These are phyloP conservation scores for Yamagishiella unicocca DNA, from an alignment of 139 green algal genomes.

Conservation along the genomic window DNA sequence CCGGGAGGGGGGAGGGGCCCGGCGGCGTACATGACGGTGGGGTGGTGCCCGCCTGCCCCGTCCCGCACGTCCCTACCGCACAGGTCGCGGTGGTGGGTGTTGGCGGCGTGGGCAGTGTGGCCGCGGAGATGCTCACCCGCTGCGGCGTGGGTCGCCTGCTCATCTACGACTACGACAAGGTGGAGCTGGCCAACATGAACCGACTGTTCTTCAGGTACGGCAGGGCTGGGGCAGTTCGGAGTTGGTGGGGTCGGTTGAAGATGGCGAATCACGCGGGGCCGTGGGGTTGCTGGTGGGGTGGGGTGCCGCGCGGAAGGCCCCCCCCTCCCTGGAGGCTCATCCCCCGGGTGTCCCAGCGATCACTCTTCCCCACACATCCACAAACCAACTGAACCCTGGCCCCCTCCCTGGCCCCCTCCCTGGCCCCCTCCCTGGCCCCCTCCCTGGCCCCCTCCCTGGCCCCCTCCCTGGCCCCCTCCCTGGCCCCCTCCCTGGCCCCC, in stretches of 20 bases:
- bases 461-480: not conserved
- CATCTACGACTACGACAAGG: slow-evolving; percentile 96
- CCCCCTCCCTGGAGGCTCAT: too few species aligned
- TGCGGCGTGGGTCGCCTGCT: slow-evolving; percentile 95
- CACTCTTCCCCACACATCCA: not conserved
- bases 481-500: not conserved
- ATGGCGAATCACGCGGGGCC: not conserved
- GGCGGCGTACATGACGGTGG: not conserved
- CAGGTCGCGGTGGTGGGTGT: slow-evolving; percentile 91
- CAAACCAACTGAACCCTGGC: not conserved
- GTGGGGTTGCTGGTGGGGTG: not conserved
- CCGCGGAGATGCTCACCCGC: slow-evolving; percentile 97
- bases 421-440: not conserved
- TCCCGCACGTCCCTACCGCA: too few species aligned
- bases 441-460: not conserved
- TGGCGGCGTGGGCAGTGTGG: slow-evolving; percentile 95
- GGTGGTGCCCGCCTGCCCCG: not conserved
- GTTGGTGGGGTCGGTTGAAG: not conserved
- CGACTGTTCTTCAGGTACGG: slow-evolving; percentile 93
- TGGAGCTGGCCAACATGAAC: slow-evolving; percentile 99
- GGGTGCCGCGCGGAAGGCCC: not conserved
- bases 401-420: not conserved
- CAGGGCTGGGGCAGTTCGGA: not conserved
- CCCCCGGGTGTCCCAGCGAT: too few species aligned
- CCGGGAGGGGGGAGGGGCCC: too few species aligned